Evolutionary conservation across 2,329 filamentous ascomycete species (phyloP).

Genomic region (Diaporthe nobilis): DNA sequence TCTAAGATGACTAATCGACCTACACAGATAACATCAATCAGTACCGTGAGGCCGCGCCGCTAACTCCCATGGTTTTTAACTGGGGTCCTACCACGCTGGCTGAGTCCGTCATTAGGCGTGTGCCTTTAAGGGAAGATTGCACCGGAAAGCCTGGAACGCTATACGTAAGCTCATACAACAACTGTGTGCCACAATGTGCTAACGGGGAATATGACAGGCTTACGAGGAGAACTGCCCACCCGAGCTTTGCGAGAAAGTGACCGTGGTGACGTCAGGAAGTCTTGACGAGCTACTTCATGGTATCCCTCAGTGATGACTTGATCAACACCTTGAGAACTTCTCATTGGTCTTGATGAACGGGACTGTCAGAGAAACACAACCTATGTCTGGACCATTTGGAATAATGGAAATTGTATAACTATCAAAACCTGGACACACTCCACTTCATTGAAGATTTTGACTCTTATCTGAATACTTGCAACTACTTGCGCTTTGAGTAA

Average conservation of each 20-base stretch:
- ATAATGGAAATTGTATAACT: background rate
- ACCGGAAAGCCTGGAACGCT: background rate
- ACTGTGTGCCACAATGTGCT: background rate
- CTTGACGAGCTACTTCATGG: slow-evolving; percentile 4
- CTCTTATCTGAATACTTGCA: too few relatives aligned
- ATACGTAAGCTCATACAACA: background rate
- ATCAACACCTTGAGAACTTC: background rate
- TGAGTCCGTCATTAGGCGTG: slow-evolving; percentile 10
- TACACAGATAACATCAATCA: background rate
- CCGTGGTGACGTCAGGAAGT: background rate
- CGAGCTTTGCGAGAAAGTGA: slow-evolving; percentile 10
- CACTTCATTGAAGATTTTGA: too few relatives aligned
- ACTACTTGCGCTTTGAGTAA: too few relatives aligned
- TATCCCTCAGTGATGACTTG: background rate
- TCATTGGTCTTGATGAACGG: background rate
- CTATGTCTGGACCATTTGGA: background rate
- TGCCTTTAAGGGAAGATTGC: slow-evolving; percentile 5
- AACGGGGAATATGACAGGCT: background rate
- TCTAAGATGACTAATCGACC: background rate
- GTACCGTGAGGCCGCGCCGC: background rate
- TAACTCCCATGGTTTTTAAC: slow-evolving; percentile 12
- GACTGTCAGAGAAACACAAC: background rate
- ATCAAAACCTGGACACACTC: background rate
- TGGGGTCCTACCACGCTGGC: slow-evolving; percentile 14
- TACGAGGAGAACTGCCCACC: slow-evolving; percentile 12